A percentile compares a stretch with the other conserved stretches of the same genome.
phyloP scores from a whole-genome alignment of 1,284 basidiomycete species.

The Ganoderma lucidum region DNA sequence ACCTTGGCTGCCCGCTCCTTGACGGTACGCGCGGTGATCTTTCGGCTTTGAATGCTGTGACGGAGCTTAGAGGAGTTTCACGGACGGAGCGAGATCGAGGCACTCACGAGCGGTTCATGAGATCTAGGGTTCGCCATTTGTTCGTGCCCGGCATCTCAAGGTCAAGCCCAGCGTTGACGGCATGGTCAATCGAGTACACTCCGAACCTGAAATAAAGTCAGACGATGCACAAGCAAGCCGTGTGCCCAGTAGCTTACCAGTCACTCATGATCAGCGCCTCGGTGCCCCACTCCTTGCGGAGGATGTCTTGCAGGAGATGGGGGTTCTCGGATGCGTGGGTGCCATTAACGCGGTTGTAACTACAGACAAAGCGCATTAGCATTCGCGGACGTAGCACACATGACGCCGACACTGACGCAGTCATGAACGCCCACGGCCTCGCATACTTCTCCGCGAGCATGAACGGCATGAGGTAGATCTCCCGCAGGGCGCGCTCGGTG shows the following conservation, averaged over 20 bases:
- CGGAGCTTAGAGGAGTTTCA: neutral
- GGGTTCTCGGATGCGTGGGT: conserved; percentile 76
- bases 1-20: conserved; percentile 75
- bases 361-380: conserved; percentile 33
- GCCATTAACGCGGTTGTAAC: conserved; percentile 77
- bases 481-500: conserved; percentile 75
- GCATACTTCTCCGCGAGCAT: conserved; percentile 82
- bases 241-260: conserved; percentile 55
- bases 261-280: conserved; percentile 81
- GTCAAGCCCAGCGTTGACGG: conserved; percentile 79
- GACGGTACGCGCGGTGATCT: conserved; percentile 69
- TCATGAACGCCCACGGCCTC: conserved; percentile 77
- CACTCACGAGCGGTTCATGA: conserved; percentile 62
- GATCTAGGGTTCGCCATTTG: conserved; percentile 73
- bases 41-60: conserved; percentile 59
- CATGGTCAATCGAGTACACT: conserved; percentile 69
- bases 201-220: conserved; percentile 58
- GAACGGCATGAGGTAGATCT: conserved; percentile 80
- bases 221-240: neutral
- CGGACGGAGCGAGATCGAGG: neutral
- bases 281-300: conserved; percentile 82
- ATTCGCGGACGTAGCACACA: neutral
- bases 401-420: conserved; percentile 55
- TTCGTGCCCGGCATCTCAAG: conserved; percentile 82
- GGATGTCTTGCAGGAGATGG: conserved; percentile 66